Base-by-base conservation (phyloP, 371 early-diverging fungal genomes). In the Choanephora cucurbitarum region DNA sequence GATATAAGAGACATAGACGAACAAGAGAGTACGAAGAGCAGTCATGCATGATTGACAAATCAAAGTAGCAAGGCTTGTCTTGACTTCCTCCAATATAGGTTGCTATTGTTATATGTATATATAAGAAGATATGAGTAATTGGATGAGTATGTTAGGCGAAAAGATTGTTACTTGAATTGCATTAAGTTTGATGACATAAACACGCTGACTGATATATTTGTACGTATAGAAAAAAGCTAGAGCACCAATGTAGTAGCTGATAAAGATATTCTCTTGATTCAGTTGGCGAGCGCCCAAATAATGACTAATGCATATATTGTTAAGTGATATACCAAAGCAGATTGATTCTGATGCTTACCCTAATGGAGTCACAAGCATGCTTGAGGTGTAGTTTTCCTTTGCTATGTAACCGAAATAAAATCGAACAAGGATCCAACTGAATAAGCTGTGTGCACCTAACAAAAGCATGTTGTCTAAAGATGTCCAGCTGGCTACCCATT, bases 111-210 rank as follows among this genome's bases (percentile, higher is more conserved):
- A 24, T 4, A 40, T n/a, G n/a, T n/a, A n/a, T n/a, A n/a, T n/a
- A n/a, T n/a, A n/a, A n/a, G n/a, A n/a, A n/a, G n/a, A n/a, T n/a
- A n/a, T n/a, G n/a, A n/a, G n/a, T n/a, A n/a, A n/a, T n/a, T n/a
- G n/a, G n/a, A n/a, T n/a, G n/a, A n/a, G n/a, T n/a, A n/a, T n/a
- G n/a, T n/a, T n/a, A n/a, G n/a, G n/a, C n/a, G n/a, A n/a, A n/a
- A n/a, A n/a, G n/a, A n/a, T n/a, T n/a, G n/a, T n/a, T 69, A 82
- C 80, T 69, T 80, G 78, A 13, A 73, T 72, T 17, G 69, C 53
- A 5, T 70, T 59, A 37, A 79, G 64, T 17, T 64, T 50, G 18
- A 77, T 44, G 43, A 70, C 49, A 32, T 66, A 63, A 34, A 56
- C 52, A 40, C 66, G 64, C 14, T 67, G 55, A 9, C 50, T 23